Evolutionary conservation across 108 stramenopile species (phyloP).

Genomic region (Nannochloropsis oceanica): DNA sequence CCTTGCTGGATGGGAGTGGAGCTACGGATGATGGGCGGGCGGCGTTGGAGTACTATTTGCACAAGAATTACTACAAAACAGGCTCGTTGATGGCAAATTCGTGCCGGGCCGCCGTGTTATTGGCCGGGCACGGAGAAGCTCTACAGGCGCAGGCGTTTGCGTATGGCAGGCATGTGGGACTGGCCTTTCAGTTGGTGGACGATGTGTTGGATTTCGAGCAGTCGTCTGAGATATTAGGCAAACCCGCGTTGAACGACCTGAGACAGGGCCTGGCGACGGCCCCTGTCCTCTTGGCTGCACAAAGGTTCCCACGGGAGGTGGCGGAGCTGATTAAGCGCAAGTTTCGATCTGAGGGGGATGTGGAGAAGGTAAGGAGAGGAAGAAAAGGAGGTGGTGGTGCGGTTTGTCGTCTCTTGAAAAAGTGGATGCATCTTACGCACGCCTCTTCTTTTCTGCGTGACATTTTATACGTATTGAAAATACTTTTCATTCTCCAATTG

Average conservation of each 20-base stretch:
- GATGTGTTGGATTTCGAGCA: constrained; percentile 95
- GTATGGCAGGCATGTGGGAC: constrained; percentile 92
- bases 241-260: constrained; percentile 80
- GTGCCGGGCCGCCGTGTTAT: constrained; percentile 72
- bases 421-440: too few species aligned
- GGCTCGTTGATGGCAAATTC: constrained; percentile 91
- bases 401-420: too few species aligned
- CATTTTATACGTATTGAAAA: too few species aligned
- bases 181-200: constrained; percentile 95
- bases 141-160: constrained; percentile 47
- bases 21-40: not conserved
- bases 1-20: not conserved
- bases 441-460: too few species aligned
- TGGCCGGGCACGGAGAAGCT: constrained; percentile 50
- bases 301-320: constrained; percentile 46
- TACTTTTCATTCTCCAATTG: too few species aligned
- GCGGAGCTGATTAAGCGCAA: constrained; percentile 61
- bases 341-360: constrained; percentile 67
- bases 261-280: constrained; percentile 85
- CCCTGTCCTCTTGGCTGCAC: constrained; percentile 82
- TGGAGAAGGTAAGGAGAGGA: constrained; percentile 42
- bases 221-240: constrained; percentile 57
- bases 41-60: constrained; percentile 55
- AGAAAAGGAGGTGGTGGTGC: too few species aligned
- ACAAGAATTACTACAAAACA: constrained; percentile 96